Evolutionary conservation across 2,329 filamentous ascomycete genomes (phyloP), one percentile per base, ranked within the genome.

Genomic region (Metarhizium guizhouense): DNA sequence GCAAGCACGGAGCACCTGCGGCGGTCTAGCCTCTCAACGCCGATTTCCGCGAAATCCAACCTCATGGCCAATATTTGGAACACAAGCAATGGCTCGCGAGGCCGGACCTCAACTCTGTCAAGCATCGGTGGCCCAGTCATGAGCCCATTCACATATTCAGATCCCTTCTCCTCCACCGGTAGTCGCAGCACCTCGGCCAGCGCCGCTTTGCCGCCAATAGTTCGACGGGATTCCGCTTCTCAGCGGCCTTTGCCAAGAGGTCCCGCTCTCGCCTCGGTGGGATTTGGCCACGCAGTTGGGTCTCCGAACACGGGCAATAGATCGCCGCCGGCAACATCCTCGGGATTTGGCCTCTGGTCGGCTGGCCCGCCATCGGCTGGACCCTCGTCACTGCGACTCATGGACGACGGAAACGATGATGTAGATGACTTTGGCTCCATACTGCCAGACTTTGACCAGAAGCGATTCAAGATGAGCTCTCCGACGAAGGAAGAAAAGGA

Each of bases 1-100:
- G 87, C 87, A 34, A 90, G 83, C 54, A 86, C 84, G 0, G 88
- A 92, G 36, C 88, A 94, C 64, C 72, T 93, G 3, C 79, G 83
- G 6, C 56, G 50, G 7, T 29, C 52, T 14, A 71, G 72, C 34
- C 70, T 63, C 13, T 62, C 65, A 4, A 71, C 70, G 18, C 70
- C 72, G 1, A 62, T 64, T 58, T 69, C 69, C 42, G 60, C 66
- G 16, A 63, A 67, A 56, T 67, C 68, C 4, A 63, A 63, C 6
- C 67, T 74, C 58, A 64, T 68, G 60, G 63, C 68, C 52, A 59
- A 64, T 55, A 63, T 71, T 47, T 65, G 52, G 60, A 70, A 54
- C 50, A 55, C 70, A 25, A 57, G 51, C 20, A 40, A 47, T 10
- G 61, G 58, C 4, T 52, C 54, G 3, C 73, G 76, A 3, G 70